These are phyloP conservation scores for Penstemon barbatus DNA, from an alignment of 257 asterid species.

Conservation along the genomic window DNA sequence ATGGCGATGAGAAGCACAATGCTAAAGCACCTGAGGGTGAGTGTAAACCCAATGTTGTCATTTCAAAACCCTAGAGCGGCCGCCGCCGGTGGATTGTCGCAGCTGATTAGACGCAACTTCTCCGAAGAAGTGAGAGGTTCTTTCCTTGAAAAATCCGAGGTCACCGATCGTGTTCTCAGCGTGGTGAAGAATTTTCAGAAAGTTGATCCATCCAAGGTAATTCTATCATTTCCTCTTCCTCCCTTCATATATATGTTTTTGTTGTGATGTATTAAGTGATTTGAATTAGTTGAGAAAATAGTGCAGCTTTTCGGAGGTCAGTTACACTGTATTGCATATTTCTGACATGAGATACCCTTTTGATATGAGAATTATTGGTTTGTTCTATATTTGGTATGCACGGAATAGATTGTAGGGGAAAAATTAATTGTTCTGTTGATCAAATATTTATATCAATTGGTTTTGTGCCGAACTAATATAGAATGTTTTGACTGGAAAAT, in stretches of 20 bases:
- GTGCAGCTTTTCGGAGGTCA: too few relatives aligned
- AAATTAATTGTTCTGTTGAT: neutral
- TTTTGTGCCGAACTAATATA: neutral
- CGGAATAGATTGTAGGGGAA: too few relatives aligned
- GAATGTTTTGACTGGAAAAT: neutral
- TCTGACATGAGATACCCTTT: neutral
- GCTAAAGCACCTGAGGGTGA: constrained; percentile 65
- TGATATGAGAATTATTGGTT: too few relatives aligned
- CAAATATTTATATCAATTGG: neutral
- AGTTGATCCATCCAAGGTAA: constrained; percentile 79
- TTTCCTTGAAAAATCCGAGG: constrained; percentile 88
- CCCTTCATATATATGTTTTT: neutral
- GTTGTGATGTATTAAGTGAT: neutral
- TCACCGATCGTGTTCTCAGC: constrained; percentile 70
- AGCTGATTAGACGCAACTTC: constrained; percentile 56
- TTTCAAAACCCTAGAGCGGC: constrained; percentile 33
- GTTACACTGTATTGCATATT: too few relatives aligned
- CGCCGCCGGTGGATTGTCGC: constrained; percentile 35
- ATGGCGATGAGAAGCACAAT: constrained; percentile 76
- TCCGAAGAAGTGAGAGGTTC: constrained; percentile 68
- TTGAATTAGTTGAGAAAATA: too few relatives aligned
- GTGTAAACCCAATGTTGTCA: constrained; percentile 36
- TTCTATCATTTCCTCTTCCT: too few relatives aligned
- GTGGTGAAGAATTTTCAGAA: constrained; percentile 76
- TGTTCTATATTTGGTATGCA: too few relatives aligned